Evolutionary conservation across 768 basidiomycete species (phyloP), one percentile per base, ranked within the genome.

Genomic region (Auriscalpium orientale): DNA sequence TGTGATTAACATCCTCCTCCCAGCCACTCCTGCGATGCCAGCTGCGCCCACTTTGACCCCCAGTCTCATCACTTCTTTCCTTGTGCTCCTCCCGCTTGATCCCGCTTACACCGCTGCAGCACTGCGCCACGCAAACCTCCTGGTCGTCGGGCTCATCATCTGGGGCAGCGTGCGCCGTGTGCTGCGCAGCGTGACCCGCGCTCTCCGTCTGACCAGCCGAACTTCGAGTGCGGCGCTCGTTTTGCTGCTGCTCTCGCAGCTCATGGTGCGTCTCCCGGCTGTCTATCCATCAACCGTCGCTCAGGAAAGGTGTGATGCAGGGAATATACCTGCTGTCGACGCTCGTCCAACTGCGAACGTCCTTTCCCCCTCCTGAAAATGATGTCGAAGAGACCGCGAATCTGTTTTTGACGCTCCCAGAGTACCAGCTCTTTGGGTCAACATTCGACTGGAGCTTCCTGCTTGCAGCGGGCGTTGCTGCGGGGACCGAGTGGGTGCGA

Each of bases 271-370:
- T 64, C 57, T 33, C 51, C 22, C 20, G 38, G 20, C 45, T 34
- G 21, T 40, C 49, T 3, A 16, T 4, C 47, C 22, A 22, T 46
- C 6, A 8, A 33, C 2, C 13, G n/a, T 16, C 38, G 34, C 58
- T 37, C 52, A 16, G 40, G 22, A 10, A 16, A 38, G 16, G 18
- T 21, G 16, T 16, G 4, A 37, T 51, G 1, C 45, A 92, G 90
- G 87, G 85, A 11, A 86, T 89, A 45, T 93, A 93, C 66, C 79
- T 92, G 37, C 79, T 93, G 33, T 85, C 89, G 4, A 92, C 89
- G 0, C 72, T 92, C 49, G 83, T 92, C 12, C 91, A 93, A 67
- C 76, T 93, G 47, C 85, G 90, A 43, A 83, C 84, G 28, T 84
- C 85, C 11, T 91, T 93, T 67, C 91, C 91, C 2, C 83, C 83